These are phyloP conservation scores for Yamadazyma diospyri DNA, from an alignment of 1,139 yeast species.

Conservation along the genomic window DNA sequence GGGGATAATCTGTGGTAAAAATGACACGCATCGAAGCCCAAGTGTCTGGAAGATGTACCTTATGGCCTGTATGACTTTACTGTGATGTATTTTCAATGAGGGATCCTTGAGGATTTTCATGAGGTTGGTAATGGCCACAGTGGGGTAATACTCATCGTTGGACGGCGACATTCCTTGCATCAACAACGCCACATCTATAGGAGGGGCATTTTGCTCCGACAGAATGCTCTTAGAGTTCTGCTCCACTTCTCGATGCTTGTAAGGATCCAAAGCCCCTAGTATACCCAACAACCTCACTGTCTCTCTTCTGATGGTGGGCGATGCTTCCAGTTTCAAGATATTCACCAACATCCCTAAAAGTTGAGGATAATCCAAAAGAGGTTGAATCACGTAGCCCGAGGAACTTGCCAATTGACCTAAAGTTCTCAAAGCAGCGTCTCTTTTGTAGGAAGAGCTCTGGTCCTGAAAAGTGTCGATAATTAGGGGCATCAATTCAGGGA, in stretches of 20 bases:
- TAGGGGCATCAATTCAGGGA: slow-evolving; percentile 79
- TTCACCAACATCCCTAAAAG: slow-evolving; percentile 76
- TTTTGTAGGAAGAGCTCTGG: slow-evolving; percentile 77
- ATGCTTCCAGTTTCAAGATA: slow-evolving; percentile 76
- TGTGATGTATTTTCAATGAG: slow-evolving; percentile 81
- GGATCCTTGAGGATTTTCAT: slow-evolving; percentile 82
- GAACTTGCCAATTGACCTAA: slow-evolving; percentile 87
- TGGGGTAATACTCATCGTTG: slow-evolving; percentile 90
- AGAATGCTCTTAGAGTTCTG: slow-evolving; percentile 59
- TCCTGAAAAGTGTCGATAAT: slow-evolving; percentile 87
- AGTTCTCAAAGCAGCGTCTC: slow-evolving; percentile 87
- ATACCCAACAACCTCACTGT: slow-evolving; percentile 88
- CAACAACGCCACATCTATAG: slow-evolving; percentile 82
- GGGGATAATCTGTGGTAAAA: slow-evolving; percentile 81
- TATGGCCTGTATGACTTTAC: slow-evolving; percentile 78
- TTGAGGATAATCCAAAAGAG: slow-evolving; percentile 87
- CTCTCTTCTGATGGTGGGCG: slow-evolving; percentile 73
- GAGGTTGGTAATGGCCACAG: slow-evolving; percentile 84
- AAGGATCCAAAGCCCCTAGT: slow-evolving; percentile 95
- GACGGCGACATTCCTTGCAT: slow-evolving; percentile 96
- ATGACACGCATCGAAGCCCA: slow-evolving; percentile 85
- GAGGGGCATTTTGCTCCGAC: slow-evolving; percentile 81
- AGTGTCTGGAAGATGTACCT: slow-evolving; percentile 86
- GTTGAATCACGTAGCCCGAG: slow-evolving; percentile 93
- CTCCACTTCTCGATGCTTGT: slow-evolving; percentile 89